Evolutionary conservation across 2,329 filamentous ascomycete species (phyloP), one percentile per base, ranked within the genome.

Genomic region (Botrytis tulipae): DNA sequence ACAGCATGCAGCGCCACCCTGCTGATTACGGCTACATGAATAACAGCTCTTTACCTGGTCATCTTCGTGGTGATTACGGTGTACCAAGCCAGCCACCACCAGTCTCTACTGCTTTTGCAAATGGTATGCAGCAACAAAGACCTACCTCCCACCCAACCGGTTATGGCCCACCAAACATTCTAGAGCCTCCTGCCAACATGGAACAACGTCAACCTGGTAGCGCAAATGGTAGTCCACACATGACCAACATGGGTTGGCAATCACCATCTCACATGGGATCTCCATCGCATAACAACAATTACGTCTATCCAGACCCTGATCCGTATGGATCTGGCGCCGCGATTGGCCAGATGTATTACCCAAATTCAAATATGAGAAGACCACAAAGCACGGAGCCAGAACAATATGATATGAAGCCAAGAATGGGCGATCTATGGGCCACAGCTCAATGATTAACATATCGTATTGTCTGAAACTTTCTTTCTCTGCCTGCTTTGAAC

Each of bases 91-190:
- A 89, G 67, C 88, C 88, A 61, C 89, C 89, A 22, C 87, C 88
- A 22, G 84, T 88, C 72, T 78, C 90, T 5, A 86, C 87, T 75
- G 86, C 87, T 76, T 89, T 89, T 83, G 86, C 83, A 75, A 85
- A 83, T 72, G 83, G 82, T 63, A 84, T 83, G 73, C 66, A 68
- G 18, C 86, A 89, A 73, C 66, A 68, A 18, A 86, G 89, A 65
- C 89, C 95, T 78, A 98, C 95, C 0, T 98, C 95, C 57, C 95
- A 98, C 82, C 95, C 95, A 0, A 91, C 86, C 20, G 87, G 88
- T 74, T 97, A 95, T 82, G 92, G 91, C n/a, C 93, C 92, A 67
- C 94, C 93, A 25, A 73, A 61, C 46, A 78, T 80, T 25, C 86
- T 98, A 70, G 95, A 98, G 84, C 90, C 91, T 35, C 94, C 95